These are phyloP conservation scores for Ascochyta lentis DNA, from an alignment of 2,329 filamentous ascomycete species.

Conservation along the genomic window DNA sequence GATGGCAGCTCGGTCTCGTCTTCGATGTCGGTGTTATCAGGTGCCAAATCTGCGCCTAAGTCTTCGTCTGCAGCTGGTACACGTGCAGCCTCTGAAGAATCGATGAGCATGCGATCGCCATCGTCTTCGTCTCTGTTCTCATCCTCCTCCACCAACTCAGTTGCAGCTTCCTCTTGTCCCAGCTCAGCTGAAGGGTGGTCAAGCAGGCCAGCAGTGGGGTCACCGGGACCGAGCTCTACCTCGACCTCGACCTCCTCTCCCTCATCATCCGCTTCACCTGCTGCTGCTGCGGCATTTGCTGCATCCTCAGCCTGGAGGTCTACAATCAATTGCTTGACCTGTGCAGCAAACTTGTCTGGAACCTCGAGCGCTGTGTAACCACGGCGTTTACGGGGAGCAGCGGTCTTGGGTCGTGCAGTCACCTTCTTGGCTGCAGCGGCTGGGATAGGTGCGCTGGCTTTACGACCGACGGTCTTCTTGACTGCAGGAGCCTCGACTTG, in stretches of 20 bases:
- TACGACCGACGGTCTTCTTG: constrained; percentile 24
- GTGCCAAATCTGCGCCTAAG: background rate
- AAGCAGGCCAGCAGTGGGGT: background rate
- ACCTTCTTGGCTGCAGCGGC: constrained; percentile 16
- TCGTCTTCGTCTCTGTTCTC: background rate
- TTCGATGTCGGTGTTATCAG: background rate
- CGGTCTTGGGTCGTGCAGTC: constrained; percentile 14
- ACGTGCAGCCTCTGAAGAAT: background rate
- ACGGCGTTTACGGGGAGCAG: constrained; percentile 34
- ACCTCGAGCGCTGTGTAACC: constrained; percentile 38
- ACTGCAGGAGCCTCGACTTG: constrained; percentile 5
- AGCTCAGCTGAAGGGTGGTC: background rate
- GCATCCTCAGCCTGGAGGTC: constrained; percentile 21
- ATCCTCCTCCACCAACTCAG: background rate
- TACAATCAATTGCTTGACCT: constrained; percentile 23
- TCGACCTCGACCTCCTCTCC: constrained; percentile 6
- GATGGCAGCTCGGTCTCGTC: constrained; percentile 11
- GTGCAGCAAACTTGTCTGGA: constrained; percentile 30
- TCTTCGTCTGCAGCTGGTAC: background rate
- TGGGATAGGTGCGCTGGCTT: constrained; percentile 15
- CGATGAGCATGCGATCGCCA: background rate
- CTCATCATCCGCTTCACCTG: constrained; percentile 17
- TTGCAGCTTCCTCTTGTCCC: background rate
- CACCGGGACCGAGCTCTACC: constrained; percentile 7
- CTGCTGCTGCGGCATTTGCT: constrained; percentile 8